Percentiles rank a stretch among this genome's conserved stretches.
Conservation (phyloP, 1,284 basidiomycete genomes). For the Rhodotorula sp. region DNA sequence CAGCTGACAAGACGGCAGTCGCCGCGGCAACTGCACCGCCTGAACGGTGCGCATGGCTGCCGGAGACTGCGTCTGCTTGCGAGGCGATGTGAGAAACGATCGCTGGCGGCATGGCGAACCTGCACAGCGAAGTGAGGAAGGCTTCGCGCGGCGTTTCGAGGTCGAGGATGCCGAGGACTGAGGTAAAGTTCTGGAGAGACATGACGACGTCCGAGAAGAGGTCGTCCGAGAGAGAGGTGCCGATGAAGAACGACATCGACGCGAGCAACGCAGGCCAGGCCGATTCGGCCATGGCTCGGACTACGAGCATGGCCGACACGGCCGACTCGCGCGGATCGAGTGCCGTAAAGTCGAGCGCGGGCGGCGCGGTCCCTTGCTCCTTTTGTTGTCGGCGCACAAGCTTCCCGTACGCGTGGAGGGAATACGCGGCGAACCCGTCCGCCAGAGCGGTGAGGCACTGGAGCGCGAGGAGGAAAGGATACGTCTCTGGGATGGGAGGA, state of each 20-base stretch:
- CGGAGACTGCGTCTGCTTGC: constrained; percentile 42
- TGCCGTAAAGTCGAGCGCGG: constrained; percentile 62
- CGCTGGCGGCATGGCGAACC: constrained; percentile 80
- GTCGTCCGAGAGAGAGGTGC: constrained; percentile 81
- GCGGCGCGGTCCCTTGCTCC: constrained; percentile 59
- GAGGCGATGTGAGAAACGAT: constrained; percentile 80
- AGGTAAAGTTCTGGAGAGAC: constrained; percentile 78
- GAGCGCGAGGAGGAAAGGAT: constrained; percentile 84
- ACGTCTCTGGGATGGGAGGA: constrained; percentile 84
- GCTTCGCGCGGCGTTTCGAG: constrained; percentile 86
- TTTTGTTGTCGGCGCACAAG: constrained; percentile 52
- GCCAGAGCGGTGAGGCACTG: constrained; percentile 85
- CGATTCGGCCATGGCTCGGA: constrained; percentile 73
- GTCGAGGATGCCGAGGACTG: constrained; percentile 82
- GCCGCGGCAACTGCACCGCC: constrained; percentile 21
- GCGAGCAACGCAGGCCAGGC: constrained; percentile 89
- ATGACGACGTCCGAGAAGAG: constrained; percentile 79
- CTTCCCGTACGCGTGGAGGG: constrained; percentile 64
- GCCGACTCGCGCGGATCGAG: constrained; percentile 53
- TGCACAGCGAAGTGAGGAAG: constrained; percentile 79
- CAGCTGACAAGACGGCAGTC: constrained; percentile 50
- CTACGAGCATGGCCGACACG: constrained; percentile 58
- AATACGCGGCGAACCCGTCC: constrained; percentile 76
- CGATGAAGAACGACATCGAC: constrained; percentile 80
- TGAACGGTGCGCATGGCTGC: neutral